Evolutionary conservation across 768 basidiomycete genomes (phyloP), one percentile per base, ranked within the genome.

Genomic region (Lanmaoa rubissima): DNA sequence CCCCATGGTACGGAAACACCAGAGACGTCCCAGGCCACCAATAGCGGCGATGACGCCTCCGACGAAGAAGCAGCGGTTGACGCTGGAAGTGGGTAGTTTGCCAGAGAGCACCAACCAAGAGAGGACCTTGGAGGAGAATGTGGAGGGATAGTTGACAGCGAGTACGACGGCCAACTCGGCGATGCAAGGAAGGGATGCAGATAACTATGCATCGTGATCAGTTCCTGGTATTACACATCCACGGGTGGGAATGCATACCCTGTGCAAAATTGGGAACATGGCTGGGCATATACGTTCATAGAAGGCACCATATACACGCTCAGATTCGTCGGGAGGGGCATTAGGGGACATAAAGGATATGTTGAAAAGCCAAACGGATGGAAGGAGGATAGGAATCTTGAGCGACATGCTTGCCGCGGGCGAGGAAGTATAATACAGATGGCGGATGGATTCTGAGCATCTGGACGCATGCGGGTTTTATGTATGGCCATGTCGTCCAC

Each of bases 1-100:
- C n/a, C n/a, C n/a, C n/a, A n/a, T n/a, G n/a, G n/a, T n/a, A n/a
- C n/a, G n/a, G 62, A 68, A 75, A 55, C 74, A 76, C 70, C 70
- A 69, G 9, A 74, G 41, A 17, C 80, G 76, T 3, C 80, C 59
- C 6, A 65, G 39, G 4, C 65, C 51, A 4, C 76, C 78, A 38
- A 61, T 48, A 7, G 68, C 21, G 4, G 65, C 62, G 16, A 74
- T 10, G 32, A 66, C 14, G 12, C 67, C 55, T 10, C 77, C 74
- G 13, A 67, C 6, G 5, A 74, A 13, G 54, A 78, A 70, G 45
- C 32, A 75, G 1, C 5, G 61, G 57, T 58, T 67, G 57, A 63
- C 67, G 19, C 34, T 57, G 26, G 44, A 59, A 10, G 52, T 68
- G 10, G 68, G 70, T 3, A 59, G 56, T 5, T 51, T 47, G 19